phyloP scores from a whole-genome alignment of 345 rosid species.

The Eucalyptus marginata region DNA sequence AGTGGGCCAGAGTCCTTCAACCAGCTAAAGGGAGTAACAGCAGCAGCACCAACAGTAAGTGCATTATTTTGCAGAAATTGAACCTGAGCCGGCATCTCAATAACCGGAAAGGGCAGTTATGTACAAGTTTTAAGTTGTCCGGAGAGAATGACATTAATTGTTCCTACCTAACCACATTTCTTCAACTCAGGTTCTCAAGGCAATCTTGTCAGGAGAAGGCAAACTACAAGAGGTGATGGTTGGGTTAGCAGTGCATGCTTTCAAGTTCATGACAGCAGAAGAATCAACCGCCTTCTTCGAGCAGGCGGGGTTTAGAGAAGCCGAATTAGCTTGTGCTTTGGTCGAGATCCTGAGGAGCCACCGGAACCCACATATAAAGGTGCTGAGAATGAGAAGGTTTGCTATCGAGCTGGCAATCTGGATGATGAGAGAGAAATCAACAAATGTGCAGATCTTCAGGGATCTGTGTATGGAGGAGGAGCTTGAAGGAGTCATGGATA shows the following conservation, averaged over 20 bases:
- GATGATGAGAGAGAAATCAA: conserved; percentile 54
- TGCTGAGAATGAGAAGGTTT: conserved; percentile 66
- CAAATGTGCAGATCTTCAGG: conserved; percentile 18
- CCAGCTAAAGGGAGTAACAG: conserved; percentile 32
- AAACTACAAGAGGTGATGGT: conserved; percentile 83
- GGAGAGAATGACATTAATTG: background rate
- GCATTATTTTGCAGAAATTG: background rate
- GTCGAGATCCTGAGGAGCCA: conserved; percentile 37
- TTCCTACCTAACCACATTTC: background rate
- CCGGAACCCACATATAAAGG: conserved; percentile 32
- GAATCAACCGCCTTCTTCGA: conserved; percentile 28
- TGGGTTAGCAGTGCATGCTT: conserved; percentile 44
- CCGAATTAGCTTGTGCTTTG: conserved; percentile 23
- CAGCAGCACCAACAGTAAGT: conserved; percentile 57
- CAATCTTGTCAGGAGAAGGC: conserved; percentile 39
- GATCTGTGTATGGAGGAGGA: conserved; percentile 40
- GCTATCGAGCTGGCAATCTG: conserved; percentile 61
- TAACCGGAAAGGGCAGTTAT: background rate
- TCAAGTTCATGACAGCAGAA: conserved; percentile 43
- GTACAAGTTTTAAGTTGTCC: background rate
- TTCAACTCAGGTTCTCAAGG: conserved; percentile 48
- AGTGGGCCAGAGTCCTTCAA: conserved; percentile 30
- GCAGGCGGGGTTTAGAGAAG: conserved; percentile 25
- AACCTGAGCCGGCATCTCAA: background rate
- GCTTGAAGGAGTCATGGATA: conserved; percentile 51